These are phyloP conservation scores for Coemansia sp. DNA, from an alignment of 192 early-diverging fungal species.

Conservation along the genomic window DNA sequence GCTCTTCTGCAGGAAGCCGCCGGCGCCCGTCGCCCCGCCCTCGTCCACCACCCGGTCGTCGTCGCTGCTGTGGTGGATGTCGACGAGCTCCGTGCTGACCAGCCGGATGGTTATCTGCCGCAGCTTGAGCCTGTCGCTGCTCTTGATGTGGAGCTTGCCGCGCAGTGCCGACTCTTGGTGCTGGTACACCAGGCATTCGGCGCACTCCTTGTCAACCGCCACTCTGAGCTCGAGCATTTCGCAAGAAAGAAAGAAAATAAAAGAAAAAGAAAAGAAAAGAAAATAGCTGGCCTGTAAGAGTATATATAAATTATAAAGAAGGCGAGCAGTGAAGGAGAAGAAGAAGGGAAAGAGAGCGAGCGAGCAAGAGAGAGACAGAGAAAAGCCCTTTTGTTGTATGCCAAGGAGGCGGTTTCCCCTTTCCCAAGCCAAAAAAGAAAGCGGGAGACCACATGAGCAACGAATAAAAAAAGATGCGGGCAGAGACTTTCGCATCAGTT, in stretches of 20 bases:
- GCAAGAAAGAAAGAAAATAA: background rate
- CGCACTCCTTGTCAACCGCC: constrained; percentile 21
- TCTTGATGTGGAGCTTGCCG: constrained; percentile 30
- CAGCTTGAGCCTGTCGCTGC: constrained; percentile 37
- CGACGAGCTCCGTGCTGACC: constrained; percentile 35
- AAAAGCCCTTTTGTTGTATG: background rate
- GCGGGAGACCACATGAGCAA: background rate
- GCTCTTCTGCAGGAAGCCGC: constrained; percentile 46
- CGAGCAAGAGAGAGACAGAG: background rate
- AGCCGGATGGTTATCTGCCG: constrained; percentile 41
- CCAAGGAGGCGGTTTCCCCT: background rate
- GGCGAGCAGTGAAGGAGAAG: background rate
- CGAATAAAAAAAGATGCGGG: background rate
- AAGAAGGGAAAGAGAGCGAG: background rate
- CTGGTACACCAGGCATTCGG: constrained; percentile 39
- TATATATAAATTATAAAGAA: too few species aligned
- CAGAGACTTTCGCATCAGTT: background rate
- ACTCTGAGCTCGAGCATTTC: constrained; percentile 29
- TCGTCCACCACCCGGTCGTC: too few species aligned
- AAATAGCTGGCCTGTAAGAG: too few species aligned
- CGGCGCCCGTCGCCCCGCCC: too few species aligned
- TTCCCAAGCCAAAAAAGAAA: background rate
- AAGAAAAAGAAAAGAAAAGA: background rate
- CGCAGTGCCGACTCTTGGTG: constrained; percentile 23
- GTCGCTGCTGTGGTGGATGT: constrained; percentile 20